Evolutionary conservation across 2,329 filamentous ascomycete genomes (phyloP), one percentile per base, ranked within the genome.

Genomic region (Microsporum canis): DNA sequence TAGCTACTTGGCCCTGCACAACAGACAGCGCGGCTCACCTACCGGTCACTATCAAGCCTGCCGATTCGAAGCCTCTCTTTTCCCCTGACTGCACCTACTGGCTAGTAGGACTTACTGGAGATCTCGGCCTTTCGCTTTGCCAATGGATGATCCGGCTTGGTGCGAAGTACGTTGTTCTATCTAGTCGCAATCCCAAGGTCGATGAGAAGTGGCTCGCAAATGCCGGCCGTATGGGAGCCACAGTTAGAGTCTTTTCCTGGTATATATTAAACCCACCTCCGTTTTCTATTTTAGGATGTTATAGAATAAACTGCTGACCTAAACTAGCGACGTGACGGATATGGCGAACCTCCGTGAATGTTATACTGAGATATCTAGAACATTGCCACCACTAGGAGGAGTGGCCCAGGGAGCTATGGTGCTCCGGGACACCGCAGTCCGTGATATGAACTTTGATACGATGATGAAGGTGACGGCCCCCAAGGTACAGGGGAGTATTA

Each of bases 401-500:
- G 66, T 71, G 3, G 62, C 57, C 2, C 67, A 71, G 17, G 70
- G 62, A 27, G 74, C 75, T 2, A 72, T 76, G 69, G 71, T 77
- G 7, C 66, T 77, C 1, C 60, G 65, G 0, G 76, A 77, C 53
- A 64, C 61, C 4, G 56, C 68, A 2, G 75, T 78, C 43, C 55
- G 60, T 8, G 65, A 75, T n/a, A 67, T 74, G 58, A 62, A 68
- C 3, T 66, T 67, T 7, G 70, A 75, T 0, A 65, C 69, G 3
- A 64, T 77, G n/a, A 61, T 68, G 1, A 65, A 66, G 1, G 68
- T 70, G 0, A 61, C 73, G 0, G 62, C 63, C 0, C 77, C 77
- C 5, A 79, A 78, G 65, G 72, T 78, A 1, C 63, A 72, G 2
- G 77, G 77, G 1, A 71, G 60, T n/a, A 34, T 45, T 1, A 56